phyloP scores from a whole-genome alignment of 2,329 filamentous ascomycete species.

The Cladorrhinum sp. region DNA sequence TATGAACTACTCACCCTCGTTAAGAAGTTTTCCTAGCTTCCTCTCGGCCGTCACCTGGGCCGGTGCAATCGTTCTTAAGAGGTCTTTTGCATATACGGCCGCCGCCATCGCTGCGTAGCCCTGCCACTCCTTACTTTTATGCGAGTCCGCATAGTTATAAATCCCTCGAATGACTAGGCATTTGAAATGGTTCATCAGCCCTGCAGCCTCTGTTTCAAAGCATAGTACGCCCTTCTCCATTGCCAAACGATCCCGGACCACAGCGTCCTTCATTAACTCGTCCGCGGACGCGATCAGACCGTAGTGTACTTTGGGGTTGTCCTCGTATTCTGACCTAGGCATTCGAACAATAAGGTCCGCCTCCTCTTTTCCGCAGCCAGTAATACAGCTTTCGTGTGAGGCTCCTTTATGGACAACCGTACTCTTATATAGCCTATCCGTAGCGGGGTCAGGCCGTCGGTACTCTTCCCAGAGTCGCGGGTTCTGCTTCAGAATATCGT shows the following conservation, averaged over 20 bases:
- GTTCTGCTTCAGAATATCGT: neutral
- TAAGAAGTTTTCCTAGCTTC: too few relatives aligned
- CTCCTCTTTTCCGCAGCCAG: too few relatives aligned
- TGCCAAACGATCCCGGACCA: neutral
- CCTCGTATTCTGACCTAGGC: constrained; percentile 9
- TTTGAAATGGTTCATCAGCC: constrained; percentile 4
- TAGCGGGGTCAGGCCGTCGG: neutral
- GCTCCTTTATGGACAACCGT: too few relatives aligned
- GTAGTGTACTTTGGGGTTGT: constrained; percentile 20
- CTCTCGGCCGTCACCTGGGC: too few relatives aligned
- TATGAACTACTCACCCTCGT: too few relatives aligned
- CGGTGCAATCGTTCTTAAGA: neutral
- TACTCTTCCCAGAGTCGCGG: neutral
- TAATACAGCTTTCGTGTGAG: too few relatives aligned
- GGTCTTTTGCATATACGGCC: neutral
- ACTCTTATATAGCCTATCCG: too few relatives aligned
- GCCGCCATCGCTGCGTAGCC: neutral
- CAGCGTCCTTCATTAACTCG: neutral
- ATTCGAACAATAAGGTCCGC: neutral
- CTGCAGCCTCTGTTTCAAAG: constrained; percentile 8
- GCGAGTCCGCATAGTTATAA: neutral
- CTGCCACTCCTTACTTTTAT: constrained; percentile 1
- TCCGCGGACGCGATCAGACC: neutral
- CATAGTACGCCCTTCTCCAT: neutral
- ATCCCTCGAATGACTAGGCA: neutral